Percentiles rank a stretch among this genome's conserved stretches.
phyloP scores from a whole-genome alignment of 2,329 filamentous ascomycete genomes.

The Alternaria consortialis region DNA sequence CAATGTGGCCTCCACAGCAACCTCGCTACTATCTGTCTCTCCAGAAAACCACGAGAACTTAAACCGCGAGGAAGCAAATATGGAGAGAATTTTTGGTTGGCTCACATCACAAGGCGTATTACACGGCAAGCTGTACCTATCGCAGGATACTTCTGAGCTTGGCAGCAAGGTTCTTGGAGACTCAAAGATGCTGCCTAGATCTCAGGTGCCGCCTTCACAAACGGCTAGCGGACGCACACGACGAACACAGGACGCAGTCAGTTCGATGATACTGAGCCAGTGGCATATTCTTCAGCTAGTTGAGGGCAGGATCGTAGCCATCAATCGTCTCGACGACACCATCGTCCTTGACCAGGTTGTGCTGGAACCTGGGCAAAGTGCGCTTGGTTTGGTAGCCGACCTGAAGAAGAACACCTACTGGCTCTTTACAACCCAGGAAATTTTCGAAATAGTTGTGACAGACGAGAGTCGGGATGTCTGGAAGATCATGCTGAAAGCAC shows the following conservation, averaged over 20 bases:
- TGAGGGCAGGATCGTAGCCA: slow-evolving; percentile 81
- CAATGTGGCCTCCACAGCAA: slow-evolving; percentile 65
- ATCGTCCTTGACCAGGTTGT: slow-evolving; percentile 89
- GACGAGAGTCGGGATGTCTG: slow-evolving; percentile 94
- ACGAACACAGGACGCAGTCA: slow-evolving; percentile 74
- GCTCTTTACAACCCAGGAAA: slow-evolving; percentile 90
- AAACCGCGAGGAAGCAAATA: slow-evolving; percentile 62
- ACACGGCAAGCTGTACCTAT: slow-evolving; percentile 78
- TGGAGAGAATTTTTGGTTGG: slow-evolving; percentile 87
- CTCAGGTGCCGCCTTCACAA: slow-evolving; percentile 75
- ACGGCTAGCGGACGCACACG: slow-evolving; percentile 70
- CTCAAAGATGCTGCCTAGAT: slow-evolving; percentile 77
- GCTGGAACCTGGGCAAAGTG: slow-evolving; percentile 78
- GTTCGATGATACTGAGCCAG: slow-evolving; percentile 84
- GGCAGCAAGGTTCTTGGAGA: slow-evolving; percentile 79
- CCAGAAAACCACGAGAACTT: slow-evolving; percentile 70
- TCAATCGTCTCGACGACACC: slow-evolving; percentile 86
- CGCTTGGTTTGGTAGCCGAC: slow-evolving; percentile 87
- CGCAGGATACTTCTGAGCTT: slow-evolving; percentile 68
- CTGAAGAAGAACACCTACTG: slow-evolving; percentile 96
- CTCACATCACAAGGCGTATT: slow-evolving; percentile 85
- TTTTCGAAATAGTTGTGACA: slow-evolving; percentile 90
- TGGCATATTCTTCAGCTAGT: slow-evolving; percentile 91
- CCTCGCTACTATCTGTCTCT: slow-evolving; percentile 76
- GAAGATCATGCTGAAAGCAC: slow-evolving; percentile 87